phyloP scores from a whole-genome alignment of 441 rosid genomes.

The Macaranga tanarius region DNA sequence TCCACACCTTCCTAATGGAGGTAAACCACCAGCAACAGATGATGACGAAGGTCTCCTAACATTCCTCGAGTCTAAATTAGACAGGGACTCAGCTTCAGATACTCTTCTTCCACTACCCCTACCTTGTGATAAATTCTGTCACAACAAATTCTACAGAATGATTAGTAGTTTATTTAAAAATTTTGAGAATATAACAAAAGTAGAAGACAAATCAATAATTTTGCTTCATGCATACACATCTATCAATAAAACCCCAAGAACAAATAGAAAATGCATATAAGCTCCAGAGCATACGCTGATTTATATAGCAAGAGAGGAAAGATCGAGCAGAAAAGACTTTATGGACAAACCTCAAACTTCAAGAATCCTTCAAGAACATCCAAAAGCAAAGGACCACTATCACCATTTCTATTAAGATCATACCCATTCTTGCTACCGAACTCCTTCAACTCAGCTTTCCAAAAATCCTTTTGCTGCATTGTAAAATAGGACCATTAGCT shows the following conservation, averaged over 20 bases:
- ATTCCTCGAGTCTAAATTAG: conserved; percentile 71
- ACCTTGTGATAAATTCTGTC: conserved; percentile 65
- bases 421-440: conserved; percentile 80
- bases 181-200: conserved; percentile 1
- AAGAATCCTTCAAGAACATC: conserved; percentile 96
- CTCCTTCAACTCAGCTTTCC: conserved; percentile 87
- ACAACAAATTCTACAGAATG: conserved; percentile 18
- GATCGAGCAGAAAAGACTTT: conserved; percentile 7
- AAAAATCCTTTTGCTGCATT: conserved; percentile 75
- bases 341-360: conserved; percentile 63
- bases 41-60: conserved; percentile 67
- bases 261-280: too few species aligned
- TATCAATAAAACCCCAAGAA: background rate
- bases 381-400: conserved; percentile 74
- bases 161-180: conserved; percentile 1
- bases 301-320: background rate
- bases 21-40: conserved; percentile 84
- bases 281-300: background rate
- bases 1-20: conserved; percentile 81
- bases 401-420: conserved; percentile 79
- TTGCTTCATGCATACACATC: background rate
- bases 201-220: background rate
- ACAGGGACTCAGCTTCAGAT: conserved; percentile 54
- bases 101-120: conserved; percentile 69
- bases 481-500: conserved; percentile 16